These are phyloP conservation scores for Aspergillus sp. DNA, from an alignment of 2,329 filamentous ascomycete genomes.

Conservation along the genomic window DNA sequence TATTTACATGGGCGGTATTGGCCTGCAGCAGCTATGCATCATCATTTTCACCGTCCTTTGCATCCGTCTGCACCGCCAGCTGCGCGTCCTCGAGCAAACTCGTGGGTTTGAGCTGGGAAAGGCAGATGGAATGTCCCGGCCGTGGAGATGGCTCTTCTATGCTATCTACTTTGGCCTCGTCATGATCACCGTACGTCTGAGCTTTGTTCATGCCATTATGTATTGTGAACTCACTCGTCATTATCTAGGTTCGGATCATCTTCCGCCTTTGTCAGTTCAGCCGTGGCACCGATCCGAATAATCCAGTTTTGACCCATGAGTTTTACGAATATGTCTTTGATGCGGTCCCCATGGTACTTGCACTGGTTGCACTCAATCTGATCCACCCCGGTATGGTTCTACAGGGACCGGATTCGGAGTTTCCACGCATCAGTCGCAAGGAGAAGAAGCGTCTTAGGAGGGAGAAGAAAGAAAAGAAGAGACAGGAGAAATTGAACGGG, in stretches of 20 bases:
- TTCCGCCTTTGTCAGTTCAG: conserved; percentile 60
- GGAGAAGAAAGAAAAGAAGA: conserved; percentile 33
- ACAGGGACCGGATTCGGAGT: conserved; percentile 45
- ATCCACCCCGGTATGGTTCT: conserved; percentile 51
- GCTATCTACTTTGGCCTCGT: conserved; percentile 40
- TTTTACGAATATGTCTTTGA: conserved; percentile 53
- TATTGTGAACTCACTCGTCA: neutral
- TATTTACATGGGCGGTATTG: conserved; percentile 56
- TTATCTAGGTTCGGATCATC: conserved; percentile 52
- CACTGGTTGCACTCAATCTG: conserved; percentile 42
- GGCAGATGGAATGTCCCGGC: conserved; percentile 4
- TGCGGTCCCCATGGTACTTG: conserved; percentile 55
- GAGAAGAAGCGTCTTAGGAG: conserved; percentile 45
- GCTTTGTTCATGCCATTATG: neutral
- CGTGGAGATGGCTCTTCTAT: conserved; percentile 32
- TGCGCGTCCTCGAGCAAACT: conserved; percentile 23
- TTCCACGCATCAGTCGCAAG: conserved; percentile 41
- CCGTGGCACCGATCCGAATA: conserved; percentile 51
- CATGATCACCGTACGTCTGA: conserved; percentile 39
- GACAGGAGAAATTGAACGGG: conserved; percentile 16
- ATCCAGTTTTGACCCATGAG: conserved; percentile 63
- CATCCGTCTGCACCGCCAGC: conserved; percentile 36
- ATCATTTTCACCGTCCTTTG: conserved; percentile 45
- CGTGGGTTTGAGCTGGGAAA: conserved; percentile 23
- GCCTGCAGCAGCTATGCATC: conserved; percentile 51